phyloP scores from a whole-genome alignment of 1,284 basidiomycete genomes.

The Rhizopogon parksii region DNA sequence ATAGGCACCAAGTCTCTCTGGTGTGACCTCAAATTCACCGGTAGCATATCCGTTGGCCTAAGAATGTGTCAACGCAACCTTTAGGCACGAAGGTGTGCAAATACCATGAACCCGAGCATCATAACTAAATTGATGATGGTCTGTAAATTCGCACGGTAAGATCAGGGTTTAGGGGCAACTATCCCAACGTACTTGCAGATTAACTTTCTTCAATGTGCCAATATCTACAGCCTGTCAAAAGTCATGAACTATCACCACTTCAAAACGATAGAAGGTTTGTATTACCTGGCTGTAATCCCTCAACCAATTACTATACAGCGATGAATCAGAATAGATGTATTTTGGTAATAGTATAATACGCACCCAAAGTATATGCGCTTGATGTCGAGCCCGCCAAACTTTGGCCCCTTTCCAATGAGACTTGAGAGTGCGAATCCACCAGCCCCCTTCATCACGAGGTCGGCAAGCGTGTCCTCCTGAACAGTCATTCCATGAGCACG shows the following conservation, averaged over 20 bases:
- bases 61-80: conserved; percentile 4
- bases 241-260: neutral
- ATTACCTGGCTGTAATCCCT: conserved; percentile 74
- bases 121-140: conserved; percentile 86
- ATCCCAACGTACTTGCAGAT: conserved; percentile 43
- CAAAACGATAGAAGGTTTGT: too few species aligned
- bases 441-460: conserved; percentile 57
- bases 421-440: conserved; percentile 57
- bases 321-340: conserved; percentile 2
- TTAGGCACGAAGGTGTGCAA: conserved; percentile 15
- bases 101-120: conserved; percentile 78
- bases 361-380: conserved; percentile 77
- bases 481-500: neutral
- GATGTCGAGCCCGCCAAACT: conserved; percentile 68
- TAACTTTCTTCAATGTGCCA: conserved; percentile 69
- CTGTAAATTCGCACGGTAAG: conserved; percentile 30
- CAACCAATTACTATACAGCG: conserved; percentile 58
- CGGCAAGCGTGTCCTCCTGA: conserved; percentile 63
- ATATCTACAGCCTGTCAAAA: conserved; percentile 73
- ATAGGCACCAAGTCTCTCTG: conserved; percentile 82
- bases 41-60: conserved; percentile 83
- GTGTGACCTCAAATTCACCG: conserved; percentile 85
- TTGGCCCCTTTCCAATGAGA: conserved; percentile 57
- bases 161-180: neutral
- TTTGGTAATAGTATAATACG: conserved; percentile 13